Evolutionary conservation across 805 yeast genomes (phyloP).

Genomic region (Suhomyces emberorum): DNA sequence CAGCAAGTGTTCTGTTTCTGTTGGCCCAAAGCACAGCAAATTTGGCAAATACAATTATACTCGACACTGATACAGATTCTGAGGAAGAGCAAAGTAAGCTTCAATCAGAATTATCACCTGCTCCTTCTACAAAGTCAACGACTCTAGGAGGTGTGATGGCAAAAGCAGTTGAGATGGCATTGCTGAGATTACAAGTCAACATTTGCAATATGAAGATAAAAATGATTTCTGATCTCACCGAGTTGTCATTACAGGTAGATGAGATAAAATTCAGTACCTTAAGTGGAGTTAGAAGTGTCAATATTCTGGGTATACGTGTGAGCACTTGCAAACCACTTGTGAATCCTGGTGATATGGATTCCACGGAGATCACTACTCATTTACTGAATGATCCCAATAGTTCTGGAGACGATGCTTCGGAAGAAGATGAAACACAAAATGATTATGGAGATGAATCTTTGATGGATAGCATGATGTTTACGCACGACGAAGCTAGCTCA

Average conservation of each 20-base stretch:
- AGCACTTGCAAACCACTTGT: slow-evolving; percentile 40
- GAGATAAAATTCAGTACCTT: slow-evolving; percentile 33
- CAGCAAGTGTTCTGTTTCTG: slow-evolving; percentile 43
- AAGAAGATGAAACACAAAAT: slow-evolving; percentile 8
- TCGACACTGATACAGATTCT: slow-evolving; percentile 12
- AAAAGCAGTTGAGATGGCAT: slow-evolving; percentile 63
- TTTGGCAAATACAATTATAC: slow-evolving; percentile 57
- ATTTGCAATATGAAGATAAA: slow-evolving; percentile 46
- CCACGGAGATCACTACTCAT: not conserved
- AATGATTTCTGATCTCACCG: slow-evolving; percentile 44
- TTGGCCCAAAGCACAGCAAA: slow-evolving; percentile 73
- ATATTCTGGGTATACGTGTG: slow-evolving; percentile 38
- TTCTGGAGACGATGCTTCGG: slow-evolving; percentile 5
- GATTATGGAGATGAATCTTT: slow-evolving; percentile 36
- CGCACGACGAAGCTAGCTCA: slow-evolving; percentile 67
- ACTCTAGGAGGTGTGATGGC: slow-evolving; percentile 56
- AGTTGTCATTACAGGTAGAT: slow-evolving; percentile 33
- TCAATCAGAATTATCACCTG: no score
- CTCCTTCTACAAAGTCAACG: slow-evolving; percentile 20
- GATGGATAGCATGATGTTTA: slow-evolving; percentile 57
- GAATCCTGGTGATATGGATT: slow-evolving; percentile 23
- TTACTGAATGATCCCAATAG: not conserved
- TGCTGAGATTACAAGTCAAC: slow-evolving; percentile 56
- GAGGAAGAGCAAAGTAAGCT: slow-evolving; percentile 9
- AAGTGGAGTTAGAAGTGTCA: slow-evolving; percentile 46